phyloP scores from a whole-genome alignment of 768 basidiomycete species.

The Lactifluus pinguis region DNA sequence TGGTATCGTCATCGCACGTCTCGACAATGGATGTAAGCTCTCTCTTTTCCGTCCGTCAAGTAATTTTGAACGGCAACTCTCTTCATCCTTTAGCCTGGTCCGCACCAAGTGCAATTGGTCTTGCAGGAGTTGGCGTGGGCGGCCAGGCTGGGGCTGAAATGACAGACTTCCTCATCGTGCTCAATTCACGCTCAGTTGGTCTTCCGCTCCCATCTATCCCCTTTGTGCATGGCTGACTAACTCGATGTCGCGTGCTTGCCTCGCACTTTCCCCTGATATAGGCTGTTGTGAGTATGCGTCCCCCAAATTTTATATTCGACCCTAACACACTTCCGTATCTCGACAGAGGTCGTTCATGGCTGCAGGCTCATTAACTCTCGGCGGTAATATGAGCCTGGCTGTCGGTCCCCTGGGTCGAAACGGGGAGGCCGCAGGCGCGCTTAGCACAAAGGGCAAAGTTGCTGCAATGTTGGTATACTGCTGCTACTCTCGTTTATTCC shows the following conservation, averaged over 20 bases:
- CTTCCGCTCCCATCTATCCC: not conserved
- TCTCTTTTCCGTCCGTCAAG: not conserved
- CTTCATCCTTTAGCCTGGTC: constrained; percentile 63
- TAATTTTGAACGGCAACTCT: not conserved
- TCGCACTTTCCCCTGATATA: constrained; percentile 28
- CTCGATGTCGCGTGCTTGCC: not conserved
- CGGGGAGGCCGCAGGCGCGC: constrained; percentile 79
- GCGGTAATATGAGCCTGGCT: constrained; percentile 84
- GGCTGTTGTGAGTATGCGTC: constrained; percentile 50
- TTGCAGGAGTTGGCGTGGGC: constrained; percentile 84
- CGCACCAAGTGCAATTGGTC: constrained; percentile 89
- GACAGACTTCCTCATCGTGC: constrained; percentile 84
- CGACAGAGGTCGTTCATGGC: constrained; percentile 82
- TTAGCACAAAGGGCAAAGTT: constrained; percentile 78
- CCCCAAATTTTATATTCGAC: not conserved
- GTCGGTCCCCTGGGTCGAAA: constrained; percentile 91
- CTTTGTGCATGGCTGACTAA: constrained; percentile 6
- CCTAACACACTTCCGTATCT: not conserved
- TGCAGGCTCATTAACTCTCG: constrained; percentile 81
- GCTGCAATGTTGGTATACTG: constrained; percentile 68
- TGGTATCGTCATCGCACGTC: constrained; percentile 80
- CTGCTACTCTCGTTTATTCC: not conserved
- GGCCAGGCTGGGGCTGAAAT: constrained; percentile 77
- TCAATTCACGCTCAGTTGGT: constrained; percentile 73
- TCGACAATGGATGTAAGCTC: constrained; percentile 70